Evolutionary conservation across 1,284 basidiomycete species (phyloP).

Genomic region (Puccinia coronata): DNA sequence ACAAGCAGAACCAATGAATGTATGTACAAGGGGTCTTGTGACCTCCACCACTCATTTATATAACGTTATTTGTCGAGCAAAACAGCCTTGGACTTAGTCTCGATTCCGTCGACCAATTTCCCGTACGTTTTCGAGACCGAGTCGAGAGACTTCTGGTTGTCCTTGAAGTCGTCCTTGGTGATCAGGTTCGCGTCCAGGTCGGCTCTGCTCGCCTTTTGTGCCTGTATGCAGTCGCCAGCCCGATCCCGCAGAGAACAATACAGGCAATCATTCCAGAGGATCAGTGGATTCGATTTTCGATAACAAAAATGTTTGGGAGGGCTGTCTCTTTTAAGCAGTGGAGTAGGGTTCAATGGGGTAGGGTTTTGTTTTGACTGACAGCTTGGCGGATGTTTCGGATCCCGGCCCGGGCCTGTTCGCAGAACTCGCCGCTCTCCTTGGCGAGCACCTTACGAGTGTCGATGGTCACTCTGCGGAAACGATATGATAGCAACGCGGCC

Average conservation of each 20-base stretch:
- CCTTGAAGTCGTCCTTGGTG: constrained; percentile 43
- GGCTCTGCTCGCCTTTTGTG: constrained; percentile 25
- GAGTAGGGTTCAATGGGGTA: too few species aligned
- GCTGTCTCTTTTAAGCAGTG: neutral
- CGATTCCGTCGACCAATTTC: constrained; percentile 36
- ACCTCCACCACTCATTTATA: neutral
- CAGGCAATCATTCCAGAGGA: neutral
- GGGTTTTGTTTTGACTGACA: constrained; percentile 21
- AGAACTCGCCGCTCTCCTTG: constrained; percentile 26
- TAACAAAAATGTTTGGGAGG: neutral
- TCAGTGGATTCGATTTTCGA: neutral
- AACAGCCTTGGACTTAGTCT: constrained; percentile 26
- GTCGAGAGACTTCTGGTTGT: constrained; percentile 30
- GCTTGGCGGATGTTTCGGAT: constrained; percentile 29
- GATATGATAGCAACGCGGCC: neutral
- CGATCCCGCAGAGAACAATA: neutral
- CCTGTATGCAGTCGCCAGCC: too few species aligned
- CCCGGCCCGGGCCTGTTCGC: constrained; percentile 34
- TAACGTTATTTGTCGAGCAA: constrained; percentile 22
- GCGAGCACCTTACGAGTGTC: constrained; percentile 5
- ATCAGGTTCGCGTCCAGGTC: constrained; percentile 29
- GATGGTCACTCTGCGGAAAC: constrained; percentile 8
- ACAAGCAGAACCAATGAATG: too few species aligned
- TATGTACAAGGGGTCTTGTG: too few species aligned
- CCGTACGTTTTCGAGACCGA: constrained; percentile 19